Evolutionary conservation across 805 yeast species (phyloP).

Genomic region (Komagataella pseudopastoris): DNA sequence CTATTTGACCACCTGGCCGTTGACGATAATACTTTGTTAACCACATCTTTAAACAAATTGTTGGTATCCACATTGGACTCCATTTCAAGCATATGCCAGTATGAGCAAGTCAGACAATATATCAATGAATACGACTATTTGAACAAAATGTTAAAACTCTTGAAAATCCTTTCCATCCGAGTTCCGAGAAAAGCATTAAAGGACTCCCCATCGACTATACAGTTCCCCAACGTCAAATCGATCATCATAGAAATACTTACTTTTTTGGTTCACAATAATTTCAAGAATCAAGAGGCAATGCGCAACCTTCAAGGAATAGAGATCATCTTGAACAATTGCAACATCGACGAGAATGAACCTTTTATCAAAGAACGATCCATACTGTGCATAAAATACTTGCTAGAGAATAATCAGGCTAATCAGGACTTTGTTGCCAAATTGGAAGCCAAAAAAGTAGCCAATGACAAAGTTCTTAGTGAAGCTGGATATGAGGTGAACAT

Average conservation of each 20-base stretch:
- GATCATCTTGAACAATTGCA: slow-evolving; percentile 64
- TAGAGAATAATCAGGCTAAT: slow-evolving; percentile 52
- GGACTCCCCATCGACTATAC: slow-evolving; percentile 7
- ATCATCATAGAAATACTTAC: slow-evolving; percentile 56
- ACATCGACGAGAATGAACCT: slow-evolving; percentile 82
- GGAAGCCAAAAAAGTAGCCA: slow-evolving; percentile 59
- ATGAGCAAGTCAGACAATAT: slow-evolving; percentile 24
- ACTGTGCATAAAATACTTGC: slow-evolving; percentile 56
- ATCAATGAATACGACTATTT: slow-evolving; percentile 26
- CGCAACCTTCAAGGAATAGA: slow-evolving; percentile 59
- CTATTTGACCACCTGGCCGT: slow-evolving; percentile 12
- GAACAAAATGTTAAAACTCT: slow-evolving; percentile 19
- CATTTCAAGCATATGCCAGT: slow-evolving; percentile 26
- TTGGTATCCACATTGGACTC: slow-evolving; percentile 22
- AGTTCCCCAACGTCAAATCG: slow-evolving; percentile 54
- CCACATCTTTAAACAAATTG: neutral
- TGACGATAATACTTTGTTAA: slow-evolving; percentile 3
- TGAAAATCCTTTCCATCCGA: slow-evolving; percentile 26
- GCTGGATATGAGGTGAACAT: slow-evolving; percentile 73
- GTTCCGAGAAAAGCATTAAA: slow-evolving; percentile 22
- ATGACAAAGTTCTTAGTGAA: slow-evolving; percentile 29
- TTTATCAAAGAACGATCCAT: slow-evolving; percentile 77
- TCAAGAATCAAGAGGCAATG: slow-evolving; percentile 50
- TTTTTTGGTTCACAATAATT: slow-evolving; percentile 35
- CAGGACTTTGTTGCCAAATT: slow-evolving; percentile 64